phyloP scores from a whole-genome alignment of 2,329 filamentous ascomycete genomes.

The Botrytis hyacinthi region DNA sequence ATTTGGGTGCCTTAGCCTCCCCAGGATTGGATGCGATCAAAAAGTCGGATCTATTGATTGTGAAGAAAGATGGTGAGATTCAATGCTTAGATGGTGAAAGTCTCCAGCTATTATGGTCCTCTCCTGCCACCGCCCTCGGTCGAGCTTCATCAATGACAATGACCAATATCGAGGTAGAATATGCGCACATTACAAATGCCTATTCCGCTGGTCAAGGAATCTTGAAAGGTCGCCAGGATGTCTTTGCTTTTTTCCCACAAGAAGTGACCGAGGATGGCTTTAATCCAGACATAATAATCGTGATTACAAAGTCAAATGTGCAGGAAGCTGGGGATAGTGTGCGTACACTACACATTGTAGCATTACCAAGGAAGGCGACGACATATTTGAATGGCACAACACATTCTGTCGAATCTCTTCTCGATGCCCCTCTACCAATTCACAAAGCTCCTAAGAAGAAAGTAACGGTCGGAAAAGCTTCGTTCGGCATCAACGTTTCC shows the following conservation, averaged over 20 bases:
- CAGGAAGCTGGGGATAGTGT: conserved; percentile 5
- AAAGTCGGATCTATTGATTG: conserved; percentile 48
- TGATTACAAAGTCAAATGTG: conserved; percentile 40
- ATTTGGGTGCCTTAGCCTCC: conserved; percentile 41
- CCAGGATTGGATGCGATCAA: conserved; percentile 20
- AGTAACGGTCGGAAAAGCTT: conserved; percentile 18
- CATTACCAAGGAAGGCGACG: conserved; percentile 33
- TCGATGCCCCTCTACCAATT: conserved; percentile 31
- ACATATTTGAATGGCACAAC: conserved; percentile 25
- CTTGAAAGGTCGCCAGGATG: conserved; percentile 52
- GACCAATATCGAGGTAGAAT: conserved; percentile 39
- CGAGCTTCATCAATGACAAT: conserved; percentile 39
- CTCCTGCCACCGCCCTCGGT: conserved; percentile 40
- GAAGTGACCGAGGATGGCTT: conserved; percentile 45
- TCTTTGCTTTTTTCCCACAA: conserved; percentile 51
- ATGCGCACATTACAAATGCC: conserved; percentile 37
- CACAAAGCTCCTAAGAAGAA: conserved; percentile 17
- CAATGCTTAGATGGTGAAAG: conserved; percentile 58
- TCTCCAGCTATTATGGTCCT: conserved; percentile 49
- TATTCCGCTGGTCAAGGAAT: conserved; percentile 38
- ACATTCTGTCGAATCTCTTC: conserved; percentile 36
- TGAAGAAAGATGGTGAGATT: conserved; percentile 61
- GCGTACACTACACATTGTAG: conserved; percentile 36
- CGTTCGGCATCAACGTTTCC: conserved; percentile 59
- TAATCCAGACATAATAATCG: conserved; percentile 53